Conservation (phyloP, 495 filamentous ascomycete species). For the Zalerion maritima region DNA sequence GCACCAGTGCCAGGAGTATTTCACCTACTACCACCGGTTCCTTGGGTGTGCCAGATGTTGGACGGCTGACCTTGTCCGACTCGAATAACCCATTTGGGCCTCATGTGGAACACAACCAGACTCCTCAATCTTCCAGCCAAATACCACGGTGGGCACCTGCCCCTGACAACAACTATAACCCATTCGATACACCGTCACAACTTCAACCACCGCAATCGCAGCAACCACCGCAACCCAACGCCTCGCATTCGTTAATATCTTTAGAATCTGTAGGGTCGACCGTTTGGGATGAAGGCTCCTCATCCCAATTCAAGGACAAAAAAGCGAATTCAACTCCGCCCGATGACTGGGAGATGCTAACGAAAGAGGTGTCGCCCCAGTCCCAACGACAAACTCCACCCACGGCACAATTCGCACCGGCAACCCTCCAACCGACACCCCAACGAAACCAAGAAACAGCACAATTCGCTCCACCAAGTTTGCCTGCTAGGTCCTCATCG, state of each 20-base stretch:
- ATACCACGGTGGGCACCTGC: slow-evolving; percentile 24
- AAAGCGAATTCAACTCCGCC: slow-evolving; percentile 30
- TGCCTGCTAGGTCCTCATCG: background rate
- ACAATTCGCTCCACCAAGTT: slow-evolving; percentile 13
- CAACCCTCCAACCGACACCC: slow-evolving; percentile 9
- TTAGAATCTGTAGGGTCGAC: too few relatives aligned
- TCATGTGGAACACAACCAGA: slow-evolving; percentile 5
- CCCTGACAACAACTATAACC: slow-evolving; percentile 9
- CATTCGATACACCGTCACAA: slow-evolving; percentile 18
- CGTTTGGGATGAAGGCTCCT: slow-evolving; percentile 24
- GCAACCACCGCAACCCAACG: too few relatives aligned
- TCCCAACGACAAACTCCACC: too few relatives aligned
- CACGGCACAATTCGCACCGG: background rate
- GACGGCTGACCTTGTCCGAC: background rate
- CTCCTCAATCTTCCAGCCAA: slow-evolving; percentile 15
- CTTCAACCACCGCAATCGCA: slow-evolving; percentile 20
- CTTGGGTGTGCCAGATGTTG: too few relatives aligned
- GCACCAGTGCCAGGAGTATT: slow-evolving; percentile 4
- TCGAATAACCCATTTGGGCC: background rate
- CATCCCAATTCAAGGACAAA: slow-evolving; percentile 34
- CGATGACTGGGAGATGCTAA: too few relatives aligned
- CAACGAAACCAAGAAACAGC: slow-evolving; percentile 22
- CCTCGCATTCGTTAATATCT: too few relatives aligned
- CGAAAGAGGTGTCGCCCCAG: too few relatives aligned
- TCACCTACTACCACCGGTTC: slow-evolving; percentile 11